Percentiles rank a stretch among this genome's conserved stretches.
Evolutionary conservation across 2,329 filamentous ascomycete genomes (phyloP).

Genomic region (Sodiomyces alkalinus): DNA sequence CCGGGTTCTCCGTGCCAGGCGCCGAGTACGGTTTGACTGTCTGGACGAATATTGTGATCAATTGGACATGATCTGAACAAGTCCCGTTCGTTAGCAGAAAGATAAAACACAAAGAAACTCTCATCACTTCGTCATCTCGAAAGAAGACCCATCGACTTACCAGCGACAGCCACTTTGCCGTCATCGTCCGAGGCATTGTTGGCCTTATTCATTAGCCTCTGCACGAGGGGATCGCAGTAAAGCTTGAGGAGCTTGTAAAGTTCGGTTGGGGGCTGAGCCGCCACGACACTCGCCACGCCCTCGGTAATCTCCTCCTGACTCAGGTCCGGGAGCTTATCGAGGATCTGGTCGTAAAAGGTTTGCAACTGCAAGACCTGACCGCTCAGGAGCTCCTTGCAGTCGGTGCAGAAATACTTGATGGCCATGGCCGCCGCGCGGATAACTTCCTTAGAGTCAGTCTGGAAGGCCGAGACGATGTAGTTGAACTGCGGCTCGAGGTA

Average conservation of each 20-base stretch:
- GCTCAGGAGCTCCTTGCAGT: conserved; percentile 78
- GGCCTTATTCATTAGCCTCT: conserved; percentile 72
- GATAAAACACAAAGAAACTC: no score
- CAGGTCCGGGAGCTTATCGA: conserved; percentile 68
- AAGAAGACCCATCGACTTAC: conserved; percentile 25
- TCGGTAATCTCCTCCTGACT: conserved; percentile 96
- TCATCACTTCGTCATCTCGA: not conserved
- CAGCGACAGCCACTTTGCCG: conserved; percentile 72
- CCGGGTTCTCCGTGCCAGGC: conserved; percentile 63
- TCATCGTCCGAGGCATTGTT: conserved; percentile 72
- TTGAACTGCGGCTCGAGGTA: conserved; percentile 86
- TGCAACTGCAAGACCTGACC: conserved; percentile 77
- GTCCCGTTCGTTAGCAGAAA: conserved; percentile 11
- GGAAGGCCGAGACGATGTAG: conserved; percentile 89
- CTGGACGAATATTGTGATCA: conserved; percentile 84
- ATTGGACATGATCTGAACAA: conserved; percentile 62
- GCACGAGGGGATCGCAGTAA: conserved; percentile 83
- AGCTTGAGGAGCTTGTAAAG: conserved; percentile 77
- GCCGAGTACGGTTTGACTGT: conserved; percentile 59
- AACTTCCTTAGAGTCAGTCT: conserved; percentile 78
- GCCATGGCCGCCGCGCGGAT: conserved; percentile 82
- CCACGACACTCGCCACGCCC: conserved; percentile 82
- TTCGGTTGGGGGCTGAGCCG: conserved; percentile 66
- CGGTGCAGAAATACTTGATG: conserved; percentile 93
- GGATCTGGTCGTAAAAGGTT: conserved; percentile 77